Conservation (phyloP, 2,329 filamentous ascomycete genomes). For the Didymella keratinophila region DNA sequence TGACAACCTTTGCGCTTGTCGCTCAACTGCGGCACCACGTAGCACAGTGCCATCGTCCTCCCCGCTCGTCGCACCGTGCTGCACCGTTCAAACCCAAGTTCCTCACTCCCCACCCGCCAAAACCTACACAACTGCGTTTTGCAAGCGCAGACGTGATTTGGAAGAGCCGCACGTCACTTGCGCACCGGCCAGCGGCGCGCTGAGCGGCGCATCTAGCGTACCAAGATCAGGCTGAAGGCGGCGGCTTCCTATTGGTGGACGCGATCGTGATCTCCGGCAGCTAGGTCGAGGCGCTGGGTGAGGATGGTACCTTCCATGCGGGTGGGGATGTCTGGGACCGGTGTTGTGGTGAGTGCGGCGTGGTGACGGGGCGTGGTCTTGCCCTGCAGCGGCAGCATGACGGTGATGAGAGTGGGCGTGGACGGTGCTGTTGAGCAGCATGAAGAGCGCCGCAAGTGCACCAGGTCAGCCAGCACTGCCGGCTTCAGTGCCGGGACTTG, state of each 20-base stretch:
- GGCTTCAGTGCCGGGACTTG: not conserved
- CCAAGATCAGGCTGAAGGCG: conserved; percentile 1
- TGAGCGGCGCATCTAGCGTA: conserved; percentile 6
- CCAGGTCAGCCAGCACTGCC: not conserved
- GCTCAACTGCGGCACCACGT: not conserved
- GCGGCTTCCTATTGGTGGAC: not conserved
- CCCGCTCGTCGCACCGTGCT: not conserved
- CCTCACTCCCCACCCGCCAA: not conserved
- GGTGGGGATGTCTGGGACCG: conserved; percentile 1
- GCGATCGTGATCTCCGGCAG: conserved; percentile 10
- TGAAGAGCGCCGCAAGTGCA: no score
- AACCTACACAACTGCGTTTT: conserved; percentile 1
- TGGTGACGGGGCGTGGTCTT: not conserved
- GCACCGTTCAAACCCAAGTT: not conserved
- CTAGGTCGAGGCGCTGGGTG: not conserved
- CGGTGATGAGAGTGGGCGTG: no score
- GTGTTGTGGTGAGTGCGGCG: not conserved
- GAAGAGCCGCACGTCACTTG: conserved; percentile 13
- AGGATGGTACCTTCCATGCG: not conserved
- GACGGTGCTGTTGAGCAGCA: no score
- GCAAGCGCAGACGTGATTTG: conserved; percentile 1
- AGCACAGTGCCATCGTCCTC: not conserved
- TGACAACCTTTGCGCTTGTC: no score
- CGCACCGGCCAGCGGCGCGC: conserved; percentile 5
- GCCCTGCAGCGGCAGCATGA: not conserved